These are phyloP conservation scores for Cornus controversa DNA, from an alignment of 148 eudicot genomes.

Conservation along the genomic window DNA sequence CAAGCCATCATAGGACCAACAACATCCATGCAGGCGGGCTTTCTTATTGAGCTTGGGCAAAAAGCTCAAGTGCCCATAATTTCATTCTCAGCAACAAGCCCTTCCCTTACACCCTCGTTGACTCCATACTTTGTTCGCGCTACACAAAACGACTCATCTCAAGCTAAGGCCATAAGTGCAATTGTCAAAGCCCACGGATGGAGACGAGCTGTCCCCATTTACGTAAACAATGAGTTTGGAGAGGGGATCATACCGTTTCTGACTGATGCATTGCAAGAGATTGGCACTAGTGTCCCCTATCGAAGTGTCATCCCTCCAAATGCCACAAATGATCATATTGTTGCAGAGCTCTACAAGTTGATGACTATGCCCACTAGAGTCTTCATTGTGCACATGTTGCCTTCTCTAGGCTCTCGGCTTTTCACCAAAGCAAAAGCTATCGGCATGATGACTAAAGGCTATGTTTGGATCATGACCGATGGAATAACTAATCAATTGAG, in stretches of 20 bases:
- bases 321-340: slow-evolving; percentile 35
- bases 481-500: slow-evolving; percentile 16
- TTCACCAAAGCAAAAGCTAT: slow-evolving; percentile 29
- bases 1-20: slow-evolving; percentile 40
- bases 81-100: slow-evolving; percentile 36
- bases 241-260: slow-evolving; percentile 32
- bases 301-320: slow-evolving; percentile 26
- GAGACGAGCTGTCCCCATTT: slow-evolving; percentile 37
- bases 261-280: slow-evolving; percentile 30
- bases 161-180: slow-evolving; percentile 33
- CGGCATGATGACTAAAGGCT: slow-evolving; percentile 37
- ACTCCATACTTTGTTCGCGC: slow-evolving; percentile 31
- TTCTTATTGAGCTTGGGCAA: slow-evolving; percentile 28
- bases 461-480: slow-evolving; percentile 41
- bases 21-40: slow-evolving; percentile 29
- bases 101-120: slow-evolving; percentile 21
- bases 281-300: slow-evolving; percentile 25
- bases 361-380: slow-evolving; percentile 30
- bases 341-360: slow-evolving; percentile 25
- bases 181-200: slow-evolving; percentile 29
- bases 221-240: slow-evolving; percentile 34
- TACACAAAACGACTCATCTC: slow-evolving; percentile 23
- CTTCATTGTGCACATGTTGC: slow-evolving; percentile 34
- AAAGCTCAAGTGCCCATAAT: slow-evolving; percentile 41
- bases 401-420: slow-evolving; percentile 27